A percentile compares a stretch with the other conserved stretches of the same genome.
Conservation (phyloP, 2,329 filamentous ascomycete species). For the Penicillium hesseltinei region DNA sequence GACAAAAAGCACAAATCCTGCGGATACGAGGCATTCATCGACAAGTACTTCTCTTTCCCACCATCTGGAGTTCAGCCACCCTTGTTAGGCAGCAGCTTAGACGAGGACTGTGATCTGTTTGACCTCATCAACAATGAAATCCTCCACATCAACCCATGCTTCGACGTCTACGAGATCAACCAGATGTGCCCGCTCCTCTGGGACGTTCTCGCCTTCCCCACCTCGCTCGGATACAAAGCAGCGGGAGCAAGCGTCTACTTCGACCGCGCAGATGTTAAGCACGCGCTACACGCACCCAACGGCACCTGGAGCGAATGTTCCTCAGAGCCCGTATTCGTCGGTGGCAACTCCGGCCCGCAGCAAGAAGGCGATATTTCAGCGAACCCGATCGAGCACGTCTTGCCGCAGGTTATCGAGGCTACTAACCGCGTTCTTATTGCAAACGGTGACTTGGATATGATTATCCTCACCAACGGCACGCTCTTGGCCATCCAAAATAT, state of each 20-base stretch:
- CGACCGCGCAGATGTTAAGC: constrained; percentile 67
- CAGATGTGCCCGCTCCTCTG: constrained; percentile 69
- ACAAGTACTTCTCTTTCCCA: constrained; percentile 56
- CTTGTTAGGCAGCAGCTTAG: constrained; percentile 47
- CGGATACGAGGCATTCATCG: constrained; percentile 47
- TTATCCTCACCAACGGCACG: constrained; percentile 68
- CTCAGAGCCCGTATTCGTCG: constrained; percentile 44
- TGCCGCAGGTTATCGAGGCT: constrained; percentile 44
- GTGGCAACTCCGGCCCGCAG: constrained; percentile 39
- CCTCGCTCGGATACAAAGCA: constrained; percentile 55
- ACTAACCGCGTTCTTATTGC: constrained; percentile 72
- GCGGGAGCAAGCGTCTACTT: constrained; percentile 65
- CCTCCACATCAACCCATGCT: constrained; percentile 68
- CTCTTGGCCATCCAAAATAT: constrained; percentile 77
- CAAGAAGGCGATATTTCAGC: constrained; percentile 44
- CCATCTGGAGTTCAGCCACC: constrained; percentile 55
- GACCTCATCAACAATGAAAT: constrained; percentile 56
- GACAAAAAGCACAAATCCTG: constrained; percentile 44
- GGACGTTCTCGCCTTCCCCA: constrained; percentile 67
- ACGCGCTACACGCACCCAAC: constrained; percentile 62
- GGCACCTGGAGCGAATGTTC: constrained; percentile 38
- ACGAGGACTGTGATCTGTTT: constrained; percentile 58
- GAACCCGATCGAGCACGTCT: constrained; percentile 54
- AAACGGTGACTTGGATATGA: constrained; percentile 71
- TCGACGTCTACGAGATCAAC: constrained; percentile 71